Percentiles rank a stretch among this genome's conserved stretches.
Evolutionary conservation across 2,329 filamentous ascomycete species (phyloP).

Genomic region (Monilinia fructicola): DNA sequence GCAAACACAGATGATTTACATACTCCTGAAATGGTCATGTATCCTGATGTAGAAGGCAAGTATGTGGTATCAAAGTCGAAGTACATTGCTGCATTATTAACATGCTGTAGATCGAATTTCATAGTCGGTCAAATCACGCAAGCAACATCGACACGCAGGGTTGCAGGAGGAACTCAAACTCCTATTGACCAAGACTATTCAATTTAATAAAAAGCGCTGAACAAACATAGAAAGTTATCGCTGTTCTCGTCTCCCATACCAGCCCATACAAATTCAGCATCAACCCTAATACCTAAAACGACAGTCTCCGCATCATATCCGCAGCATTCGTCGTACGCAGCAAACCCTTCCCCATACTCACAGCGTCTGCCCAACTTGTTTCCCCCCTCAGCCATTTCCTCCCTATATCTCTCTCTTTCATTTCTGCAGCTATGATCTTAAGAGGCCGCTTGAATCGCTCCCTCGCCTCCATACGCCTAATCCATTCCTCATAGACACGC

Average conservation of each 20-base stretch:
- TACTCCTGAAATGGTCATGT: too few species aligned
- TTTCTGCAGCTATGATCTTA: background rate
- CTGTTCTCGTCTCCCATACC: background rate
- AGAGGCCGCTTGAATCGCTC: background rate
- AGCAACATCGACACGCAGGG: background rate
- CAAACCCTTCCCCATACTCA: background rate
- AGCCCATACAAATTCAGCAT: background rate
- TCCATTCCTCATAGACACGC: background rate
- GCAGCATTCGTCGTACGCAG: background rate
- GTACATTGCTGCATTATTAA: background rate
- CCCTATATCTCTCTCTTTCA: background rate
- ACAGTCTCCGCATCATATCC: background rate
- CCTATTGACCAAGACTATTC: background rate
- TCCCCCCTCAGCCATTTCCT: background rate
- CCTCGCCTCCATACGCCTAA: background rate
- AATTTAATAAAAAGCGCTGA: background rate
- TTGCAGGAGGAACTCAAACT: background rate
- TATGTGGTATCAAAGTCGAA: too few species aligned
- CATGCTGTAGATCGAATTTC: background rate
- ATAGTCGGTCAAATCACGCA: background rate
- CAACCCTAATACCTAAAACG: background rate
- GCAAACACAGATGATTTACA: background rate
- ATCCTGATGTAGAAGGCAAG: background rate
- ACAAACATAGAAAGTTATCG: background rate
- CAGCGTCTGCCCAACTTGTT: background rate